These are phyloP conservation scores for Coemansia sp. DNA, from an alignment of 192 early-diverging fungal species.

Conservation along the genomic window DNA sequence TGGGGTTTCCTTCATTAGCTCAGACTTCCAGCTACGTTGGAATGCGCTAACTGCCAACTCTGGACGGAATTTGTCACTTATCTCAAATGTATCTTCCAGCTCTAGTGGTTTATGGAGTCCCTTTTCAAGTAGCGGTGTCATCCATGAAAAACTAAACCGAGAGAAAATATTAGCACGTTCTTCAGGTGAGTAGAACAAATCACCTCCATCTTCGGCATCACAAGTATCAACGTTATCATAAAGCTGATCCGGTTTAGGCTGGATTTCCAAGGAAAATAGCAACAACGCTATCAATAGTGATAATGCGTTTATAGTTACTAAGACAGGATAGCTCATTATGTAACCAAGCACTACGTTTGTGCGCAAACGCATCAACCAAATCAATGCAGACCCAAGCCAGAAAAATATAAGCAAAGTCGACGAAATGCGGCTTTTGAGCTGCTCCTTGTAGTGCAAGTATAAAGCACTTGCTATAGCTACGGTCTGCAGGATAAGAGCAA, in stretches of 20 bases:
- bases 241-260: too few relatives aligned
- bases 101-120: constrained; percentile 70
- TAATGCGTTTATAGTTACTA: too few relatives aligned
- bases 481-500: too few relatives aligned
- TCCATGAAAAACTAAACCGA: constrained; percentile 81
- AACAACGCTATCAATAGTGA: too few relatives aligned
- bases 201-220: background rate
- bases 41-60: constrained; percentile 62
- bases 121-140: constrained; percentile 76
- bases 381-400: constrained; percentile 14
- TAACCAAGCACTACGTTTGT: constrained; percentile 7
- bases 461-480: too few relatives aligned
- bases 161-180: constrained; percentile 79
- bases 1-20: constrained; percentile 59
- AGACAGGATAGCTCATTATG: too few relatives aligned
- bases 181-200: constrained; percentile 59
- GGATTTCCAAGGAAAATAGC: too few relatives aligned
- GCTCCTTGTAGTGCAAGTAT: too few relatives aligned
- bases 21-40: constrained; percentile 65
- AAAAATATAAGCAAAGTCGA: constrained; percentile 17
- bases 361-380: constrained; percentile 20
- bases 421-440: too few relatives aligned
- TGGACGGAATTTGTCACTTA: constrained; percentile 62
- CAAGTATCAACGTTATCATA: too few relatives aligned
- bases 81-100: constrained; percentile 71